Evolutionary conservation across 768 basidiomycete species (phyloP).

Genomic region (Lyophyllum atratum): DNA sequence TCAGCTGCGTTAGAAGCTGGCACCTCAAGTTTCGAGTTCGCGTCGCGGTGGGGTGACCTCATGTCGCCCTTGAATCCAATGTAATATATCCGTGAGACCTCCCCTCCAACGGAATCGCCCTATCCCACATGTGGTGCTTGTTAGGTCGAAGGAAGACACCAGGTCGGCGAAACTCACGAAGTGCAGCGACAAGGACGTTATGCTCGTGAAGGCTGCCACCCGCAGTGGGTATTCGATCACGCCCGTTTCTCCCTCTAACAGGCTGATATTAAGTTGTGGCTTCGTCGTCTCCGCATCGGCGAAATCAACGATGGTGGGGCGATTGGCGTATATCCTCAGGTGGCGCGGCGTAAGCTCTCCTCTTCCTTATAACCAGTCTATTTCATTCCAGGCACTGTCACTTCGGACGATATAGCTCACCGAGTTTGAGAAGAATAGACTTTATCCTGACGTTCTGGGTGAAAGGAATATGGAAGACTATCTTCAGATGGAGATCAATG

Average conservation of each 20-base stretch:
- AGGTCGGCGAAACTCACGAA: conserved; percentile 56
- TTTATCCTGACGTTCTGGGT: conserved; percentile 74
- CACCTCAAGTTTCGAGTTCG: conserved; percentile 65
- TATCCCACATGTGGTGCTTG: conserved; percentile 22
- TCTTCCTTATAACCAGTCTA: conserved; percentile 43
- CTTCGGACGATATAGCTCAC: conserved; percentile 37
- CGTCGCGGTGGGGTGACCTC: conserved; percentile 54
- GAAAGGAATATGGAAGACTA: conserved; percentile 84
- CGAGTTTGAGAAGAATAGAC: conserved; percentile 76
- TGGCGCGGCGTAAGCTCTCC: conserved; percentile 78
- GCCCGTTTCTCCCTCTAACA: conserved; percentile 69
- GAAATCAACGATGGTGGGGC: conserved; percentile 77
- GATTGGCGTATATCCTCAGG: conserved; percentile 75
- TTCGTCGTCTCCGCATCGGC: conserved; percentile 65
- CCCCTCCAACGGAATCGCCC: conserved; percentile 70
- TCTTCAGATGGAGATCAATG: conserved; percentile 37
- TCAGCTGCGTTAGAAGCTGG: conserved; percentile 84
- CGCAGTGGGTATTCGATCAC: conserved; percentile 79
- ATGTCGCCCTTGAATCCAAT: conserved; percentile 83
- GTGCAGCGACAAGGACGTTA: conserved; percentile 73
- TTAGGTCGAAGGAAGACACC: conserved; percentile 1
- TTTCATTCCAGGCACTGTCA: neutral
- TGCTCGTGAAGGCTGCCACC: conserved; percentile 73
- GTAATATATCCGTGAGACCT: conserved; percentile 70
- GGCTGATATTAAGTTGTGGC: conserved; percentile 70